Conservation (phyloP, 495 filamentous ascomycete genomes). For the Platismatia glauca region DNA sequence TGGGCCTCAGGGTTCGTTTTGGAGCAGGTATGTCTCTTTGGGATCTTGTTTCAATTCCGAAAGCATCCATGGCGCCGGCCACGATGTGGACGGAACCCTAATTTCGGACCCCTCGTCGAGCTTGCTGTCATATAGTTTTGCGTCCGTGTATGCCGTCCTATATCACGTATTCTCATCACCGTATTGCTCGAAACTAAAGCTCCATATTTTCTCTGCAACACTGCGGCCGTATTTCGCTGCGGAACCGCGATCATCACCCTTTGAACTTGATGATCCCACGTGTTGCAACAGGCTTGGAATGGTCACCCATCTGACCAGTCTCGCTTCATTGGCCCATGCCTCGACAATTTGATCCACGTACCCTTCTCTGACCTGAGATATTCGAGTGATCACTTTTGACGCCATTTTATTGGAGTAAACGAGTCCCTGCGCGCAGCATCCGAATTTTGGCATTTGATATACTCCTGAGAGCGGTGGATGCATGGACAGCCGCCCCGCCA, state of each 20-base stretch:
- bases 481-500: conserved; percentile 34
- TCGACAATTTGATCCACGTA: conserved; percentile 32
- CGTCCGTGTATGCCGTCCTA: background rate
- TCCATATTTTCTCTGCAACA: conserved; percentile 23
- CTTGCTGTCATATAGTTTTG: background rate
- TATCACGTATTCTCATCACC: background rate
- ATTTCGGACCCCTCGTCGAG: background rate
- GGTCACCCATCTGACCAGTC: conserved; percentile 28
- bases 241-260: conserved; percentile 19
- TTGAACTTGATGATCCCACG: conserved; percentile 27
- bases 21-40: background rate
- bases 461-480: conserved; percentile 29
- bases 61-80: background rate
- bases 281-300: conserved; percentile 32
- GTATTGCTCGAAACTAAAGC: conserved; percentile 22
- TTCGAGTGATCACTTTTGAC: conserved; percentile 20
- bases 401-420: conserved; percentile 28
- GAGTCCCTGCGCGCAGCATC: conserved; percentile 35
- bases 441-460: conserved; percentile 30
- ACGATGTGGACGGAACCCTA: background rate
- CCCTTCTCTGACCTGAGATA: conserved; percentile 18
- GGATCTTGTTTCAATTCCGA: background rate
- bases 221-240: conserved; percentile 14
- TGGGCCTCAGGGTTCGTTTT: background rate
- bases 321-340: conserved; percentile 27